Base-by-base conservation (phyloP, 495 filamentous ascomycete genomes). In the Lasiosphaeriaceae sp. region DNA sequence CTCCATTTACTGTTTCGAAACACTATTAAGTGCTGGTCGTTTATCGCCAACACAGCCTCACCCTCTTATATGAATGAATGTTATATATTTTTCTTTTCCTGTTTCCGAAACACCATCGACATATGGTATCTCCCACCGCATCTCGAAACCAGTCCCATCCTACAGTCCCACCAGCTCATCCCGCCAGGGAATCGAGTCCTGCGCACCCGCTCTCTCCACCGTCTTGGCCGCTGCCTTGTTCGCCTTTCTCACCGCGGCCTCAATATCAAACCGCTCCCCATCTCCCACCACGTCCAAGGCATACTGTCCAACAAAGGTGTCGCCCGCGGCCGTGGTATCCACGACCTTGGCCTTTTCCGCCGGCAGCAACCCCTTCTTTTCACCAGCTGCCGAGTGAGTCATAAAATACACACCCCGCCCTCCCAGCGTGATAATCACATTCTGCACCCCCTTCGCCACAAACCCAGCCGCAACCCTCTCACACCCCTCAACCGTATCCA, bases 301-400 rank as follows among this genome's bases (percentile, higher is more conserved):
- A 74, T 96, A 96, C 39, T 78, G 84, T 2, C 94, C 94, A 2
- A 95, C 90, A 72, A 96, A 98, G 4, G 93, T 96, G 70, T 98
- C 94, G 0, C 94, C 94, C 16, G 93, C 94, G 0, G 87, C 93
- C 4, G 94, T 98, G 6, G 93, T 97, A 74, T 98, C 94, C 6
- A 96, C 80, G 20, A 96, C 93, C 53, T 79, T 83, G 0, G 81
- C 83, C 66, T 79, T 84, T 61, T 77, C 79, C 11, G 84, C 86
- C 1, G 67, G 49, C 4, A 88, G 63, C 47, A 80, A 70, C 11
- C 78, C 78, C 14, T 66, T 69, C 20, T 69, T 63, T 2, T 46
- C 17, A 11, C 47, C 23, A 2, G 3, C 24, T n/a, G n/a, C n/a
- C n/a, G n/a, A n/a, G n/a, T n/a, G n/a, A 34, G 65, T 76, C 71